Evolutionary conservation across 202 grass and related monocot genomes (phyloP), one percentile per base, ranked within the genome.

Genomic region (Cymbopogon flexuosus): DNA sequence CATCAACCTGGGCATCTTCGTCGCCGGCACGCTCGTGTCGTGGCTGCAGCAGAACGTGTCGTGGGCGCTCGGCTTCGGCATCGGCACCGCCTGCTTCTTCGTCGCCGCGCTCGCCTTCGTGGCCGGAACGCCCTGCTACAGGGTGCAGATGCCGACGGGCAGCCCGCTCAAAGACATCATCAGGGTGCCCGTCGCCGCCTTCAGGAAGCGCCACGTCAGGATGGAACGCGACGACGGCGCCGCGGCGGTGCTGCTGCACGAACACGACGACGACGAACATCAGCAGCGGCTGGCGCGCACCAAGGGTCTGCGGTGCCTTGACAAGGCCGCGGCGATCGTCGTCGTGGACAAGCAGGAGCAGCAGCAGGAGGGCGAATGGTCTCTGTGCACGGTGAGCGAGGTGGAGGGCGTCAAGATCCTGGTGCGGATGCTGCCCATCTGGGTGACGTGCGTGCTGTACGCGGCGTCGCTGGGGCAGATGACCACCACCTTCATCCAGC

Each of bases 401-500:
- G 95, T 98, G 34, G 95, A 98, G 84, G 88, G 87, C 62, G 84
- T 98, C 12, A 98, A 98, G 86, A 88, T 91, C 68, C 84, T 98
- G 83, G 75, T 70, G 6, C 88, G 92, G 41, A 86, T 98, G 82
- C 69, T 89, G 22, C 95, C 92, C 16, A 95, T 98, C 78, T 98
- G 95, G 92, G 12, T 21, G 16, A 95, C 92, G 3, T 90, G 92
- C 81, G 78, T 95, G 66, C 76, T 98, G 13, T 91, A 94, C 76
- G 89, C 90, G 13, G 86, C 92, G 13, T 88, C 95, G 39, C 83
- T 88, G 81, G 85, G 89, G 49, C 95, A 98, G 84, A 94, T 94
- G 84, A 89, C 83, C 19, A 98, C 88, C 10, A 98, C 95, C 42
- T 98, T 98, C 90, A 92, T 98, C 81, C 95, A 94, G 88, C 95